Evolutionary conservation across 2,329 filamentous ascomycete genomes (phyloP).

Genomic region (Cladosporium oxysporum): DNA sequence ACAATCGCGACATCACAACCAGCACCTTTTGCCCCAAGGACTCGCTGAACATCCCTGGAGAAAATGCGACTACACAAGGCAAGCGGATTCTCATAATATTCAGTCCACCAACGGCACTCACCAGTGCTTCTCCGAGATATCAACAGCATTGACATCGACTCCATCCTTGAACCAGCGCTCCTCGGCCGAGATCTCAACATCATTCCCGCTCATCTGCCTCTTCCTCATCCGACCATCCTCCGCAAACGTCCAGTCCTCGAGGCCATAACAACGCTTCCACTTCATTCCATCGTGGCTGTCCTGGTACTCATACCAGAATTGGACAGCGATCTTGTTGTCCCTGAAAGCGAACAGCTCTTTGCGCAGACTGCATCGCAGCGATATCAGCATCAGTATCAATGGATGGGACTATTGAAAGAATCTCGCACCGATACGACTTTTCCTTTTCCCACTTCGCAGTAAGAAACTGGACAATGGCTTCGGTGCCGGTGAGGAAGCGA

Average conservation of each 20-base stretch:
- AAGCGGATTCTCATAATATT: background rate
- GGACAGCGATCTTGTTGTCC: slow-evolving; percentile 77
- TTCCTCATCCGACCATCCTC: slow-evolving; percentile 71
- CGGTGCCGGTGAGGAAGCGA: slow-evolving; percentile 67
- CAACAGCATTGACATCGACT: slow-evolving; percentile 63
- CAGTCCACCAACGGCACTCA: slow-evolving; percentile 24
- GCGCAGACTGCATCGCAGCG: slow-evolving; percentile 51
- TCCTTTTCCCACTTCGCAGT: slow-evolving; percentile 74
- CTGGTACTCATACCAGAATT: slow-evolving; percentile 87
- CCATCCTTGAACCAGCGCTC: slow-evolving; percentile 71
- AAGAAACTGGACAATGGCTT: slow-evolving; percentile 68
- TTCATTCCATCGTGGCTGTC: slow-evolving; percentile 63
- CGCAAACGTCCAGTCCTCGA: slow-evolving; percentile 78
- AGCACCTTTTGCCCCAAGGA: background rate
- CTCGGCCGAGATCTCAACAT: slow-evolving; percentile 62
- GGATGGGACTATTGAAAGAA: background rate
- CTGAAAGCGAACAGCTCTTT: slow-evolving; percentile 83
- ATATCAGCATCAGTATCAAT: background rate
- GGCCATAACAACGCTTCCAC: slow-evolving; percentile 86
- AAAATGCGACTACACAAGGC: background rate
- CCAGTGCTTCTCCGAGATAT: slow-evolving; percentile 70
- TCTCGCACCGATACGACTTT: slow-evolving; percentile 59
- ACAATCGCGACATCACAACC: background rate
- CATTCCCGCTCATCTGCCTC: slow-evolving; percentile 74
- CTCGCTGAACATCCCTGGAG: background rate